Evolutionary conservation across 768 basidiomycete species (phyloP).

Genomic region (Mycena olivaceomarginata): DNA sequence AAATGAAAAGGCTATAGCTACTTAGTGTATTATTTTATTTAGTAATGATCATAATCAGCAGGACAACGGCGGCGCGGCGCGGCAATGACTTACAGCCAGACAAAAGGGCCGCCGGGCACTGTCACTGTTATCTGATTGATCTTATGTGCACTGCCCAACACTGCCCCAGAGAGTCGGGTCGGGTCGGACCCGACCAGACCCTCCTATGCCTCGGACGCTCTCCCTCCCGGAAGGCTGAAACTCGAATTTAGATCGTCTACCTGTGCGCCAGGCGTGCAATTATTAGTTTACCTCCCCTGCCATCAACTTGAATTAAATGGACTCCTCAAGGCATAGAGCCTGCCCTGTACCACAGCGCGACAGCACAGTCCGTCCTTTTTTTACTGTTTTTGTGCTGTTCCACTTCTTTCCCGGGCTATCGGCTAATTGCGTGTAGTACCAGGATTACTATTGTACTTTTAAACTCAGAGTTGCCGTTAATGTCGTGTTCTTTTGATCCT

Average conservation of each 20-base stretch:
- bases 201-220: too few relatives aligned
- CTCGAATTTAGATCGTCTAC: not conserved
- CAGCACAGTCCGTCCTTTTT: not conserved
- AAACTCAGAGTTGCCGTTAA: not conserved
- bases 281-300: not conserved
- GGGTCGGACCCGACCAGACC: too few relatives aligned
- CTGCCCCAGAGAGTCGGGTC: too few relatives aligned
- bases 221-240: not conserved
- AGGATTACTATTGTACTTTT: constrained; percentile 3
- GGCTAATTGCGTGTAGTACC: constrained; percentile 5
- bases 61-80: too few relatives aligned
- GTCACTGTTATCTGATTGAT: too few relatives aligned
- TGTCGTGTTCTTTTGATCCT: constrained; percentile 13
- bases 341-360: not conserved
- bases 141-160: too few relatives aligned
- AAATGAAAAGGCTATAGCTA: too few relatives aligned
- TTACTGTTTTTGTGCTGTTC: not conserved
- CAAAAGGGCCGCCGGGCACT: too few relatives aligned
- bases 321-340: not conserved
- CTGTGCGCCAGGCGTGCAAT: not conserved
- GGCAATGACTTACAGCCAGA: too few relatives aligned
- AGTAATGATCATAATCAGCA: too few relatives aligned
- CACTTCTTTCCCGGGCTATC: not conserved
- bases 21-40: too few relatives aligned
- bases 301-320: too few relatives aligned